Evolutionary conservation across 441 rosid genomes (phyloP), one percentile per base, ranked within the genome.

Genomic region (Adansonia gregorii): DNA sequence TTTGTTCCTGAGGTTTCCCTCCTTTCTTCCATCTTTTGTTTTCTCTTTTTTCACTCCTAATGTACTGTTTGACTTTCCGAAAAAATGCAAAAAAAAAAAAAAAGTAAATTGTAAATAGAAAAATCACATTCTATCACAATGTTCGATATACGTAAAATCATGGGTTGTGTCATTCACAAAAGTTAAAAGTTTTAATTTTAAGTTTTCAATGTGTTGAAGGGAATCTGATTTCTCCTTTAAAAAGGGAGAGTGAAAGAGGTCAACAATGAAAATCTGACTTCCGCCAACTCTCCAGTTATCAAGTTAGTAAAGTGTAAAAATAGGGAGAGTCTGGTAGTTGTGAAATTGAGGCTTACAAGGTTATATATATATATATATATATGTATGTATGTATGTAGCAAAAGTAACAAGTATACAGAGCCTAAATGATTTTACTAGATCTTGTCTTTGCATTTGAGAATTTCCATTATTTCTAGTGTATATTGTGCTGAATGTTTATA

Each of bases 1-100:
- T 71, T 45, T 84, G 97, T 93, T 49, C 99, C 99, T n/a, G 92
- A 93, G 95, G 98, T 93, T 41, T 66, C 55, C 73, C 64, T 22
- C 19, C 20, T 63, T 19, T 35, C 39, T 41, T 8, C 12, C 14
- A 56, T 6, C 2, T 22, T 39, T 20, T 11, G 8, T 14, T 45
- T n/a, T 24, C 39, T 35, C 39, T 35, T 35, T 35, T 35, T 35
- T 19, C 14, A 2, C 12, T 31, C 65, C 10, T 19, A 11, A 39
- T 67, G 39, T 17, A 51, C 49, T 54, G 45, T 52, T 31, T 71
- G 1, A 6, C 24, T 70, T 70, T 51, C n/a, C 31, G 20, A 49
- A 7, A 6, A 27, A 4, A 71, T 71, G 61, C 11, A 15, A 31
- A 27, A 70, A 67, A 17, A 71, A 61, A 12, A 61, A 27, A 5